Base-by-base conservation (phyloP, 768 basidiomycete species). In the Boletus fagicola region DNA sequence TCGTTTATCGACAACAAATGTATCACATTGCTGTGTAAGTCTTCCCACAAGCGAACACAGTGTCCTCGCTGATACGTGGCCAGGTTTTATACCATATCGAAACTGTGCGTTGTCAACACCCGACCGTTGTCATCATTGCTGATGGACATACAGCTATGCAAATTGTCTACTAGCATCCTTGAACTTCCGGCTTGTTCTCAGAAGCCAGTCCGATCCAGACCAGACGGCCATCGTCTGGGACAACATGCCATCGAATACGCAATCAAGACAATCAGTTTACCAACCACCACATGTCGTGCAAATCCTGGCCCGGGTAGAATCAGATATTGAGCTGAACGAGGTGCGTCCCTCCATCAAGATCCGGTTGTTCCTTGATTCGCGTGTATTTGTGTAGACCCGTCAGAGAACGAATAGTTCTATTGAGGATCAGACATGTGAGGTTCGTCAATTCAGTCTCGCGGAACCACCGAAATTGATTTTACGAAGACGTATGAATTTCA, bases 21-120 rank as follows among this genome's bases (percentile, higher is more conserved):
- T 62, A 62, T 40, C 62, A 68, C 20, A 3, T 57, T 4, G 65
- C 65, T 2, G 50, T 65, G 67, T 68, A 53, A 45, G 65, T 60
- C 30, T 26, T 20, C 22, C n/a, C 0, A 4, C 8, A 36, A 10
- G 20, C 26, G n/a, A 4, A 28, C 8, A 9, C 2, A 26, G 3
- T 6, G 2, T 22, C 11, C 2, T 39, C 0, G 24, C 38, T 49
- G 38, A 58, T 4, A 26, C 12, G 4, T n/a, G 2, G 3, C 11
- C 15, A 64, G 62, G 4, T 61, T 55, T 42, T 63, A 46, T 31
- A 22, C 24, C 18, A 39, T 58, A 39, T 64, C 63, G 2, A 64
- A 64, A 26, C 59, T 64, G 62, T 64, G 13, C 0, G 62, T 16
- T 12, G 33, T 28, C 11, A 6, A 6, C 38, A 9, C 15, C 1